Evolutionary conservation across 2,329 filamentous ascomycete species (phyloP), one percentile per base, ranked within the genome.

Genomic region (Scortechinia acanthostroma): DNA sequence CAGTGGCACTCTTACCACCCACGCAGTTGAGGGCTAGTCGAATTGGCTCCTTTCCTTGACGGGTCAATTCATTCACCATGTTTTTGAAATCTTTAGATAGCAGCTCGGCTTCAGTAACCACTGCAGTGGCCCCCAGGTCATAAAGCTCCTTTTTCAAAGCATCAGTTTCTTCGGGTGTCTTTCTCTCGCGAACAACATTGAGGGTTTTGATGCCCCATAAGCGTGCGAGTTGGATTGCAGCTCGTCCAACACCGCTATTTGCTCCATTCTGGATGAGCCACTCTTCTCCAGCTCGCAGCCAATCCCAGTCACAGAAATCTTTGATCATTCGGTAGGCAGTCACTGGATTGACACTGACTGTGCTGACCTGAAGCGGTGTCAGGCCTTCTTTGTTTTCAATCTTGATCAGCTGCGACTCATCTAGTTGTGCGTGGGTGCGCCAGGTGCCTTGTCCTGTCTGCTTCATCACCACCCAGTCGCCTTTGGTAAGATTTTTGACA

Each of bases 181-280:
- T 72, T 17, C 93, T 73, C 51, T 86, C 82, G 13, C 93, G 79
- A 33, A 98, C 74, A 20, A 98, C 74, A 60, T 96, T 97, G 63
- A 98, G 86, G 58, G 86, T 94, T 57, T 88, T 84, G 56, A 93
- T 76, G 0, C 91, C 91, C 91, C 91, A 97, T 45, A 89, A 74
- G 54, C 69, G 74, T 2, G 79, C 91, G 1, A 98, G 71, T 66
- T 98, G 93, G 51, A 97, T 93, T 10, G 89, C 91, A 2, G 91
- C 87, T 30, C 93, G 74, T 1, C 93, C 93, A 15, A 98, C 93
- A 10, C 90, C 93, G 35, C 83, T 89, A 65, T 98, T 98, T 30
- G 91, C 93, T 4, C 91, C 93, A 61, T 98, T 98, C 66, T 98
- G 93, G 42, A 98, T 82, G 59, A 96, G 88, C 91, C 91, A 98